phyloP scores from a whole-genome alignment of 441 rosid species.

The Biscutella auriculata region DNA sequence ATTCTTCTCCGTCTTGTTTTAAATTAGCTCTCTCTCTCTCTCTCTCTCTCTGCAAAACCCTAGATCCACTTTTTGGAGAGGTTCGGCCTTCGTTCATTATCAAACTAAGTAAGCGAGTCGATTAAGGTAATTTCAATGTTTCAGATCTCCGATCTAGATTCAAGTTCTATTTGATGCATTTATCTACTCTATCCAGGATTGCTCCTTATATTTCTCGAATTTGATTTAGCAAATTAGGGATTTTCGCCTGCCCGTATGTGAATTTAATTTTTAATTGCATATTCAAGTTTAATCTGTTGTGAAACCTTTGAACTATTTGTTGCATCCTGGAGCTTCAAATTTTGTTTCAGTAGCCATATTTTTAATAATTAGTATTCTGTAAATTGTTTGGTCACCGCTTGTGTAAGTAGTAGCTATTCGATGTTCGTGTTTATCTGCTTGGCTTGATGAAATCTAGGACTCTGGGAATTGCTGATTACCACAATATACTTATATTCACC shows the following conservation, averaged over 20 bases:
- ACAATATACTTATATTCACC: not conserved
- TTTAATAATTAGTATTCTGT: not conserved
- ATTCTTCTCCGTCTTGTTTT: not conserved
- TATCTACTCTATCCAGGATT: not conserved
- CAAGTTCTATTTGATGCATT: not conserved
- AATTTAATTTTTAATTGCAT: not conserved
- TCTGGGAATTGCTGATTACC: not conserved
- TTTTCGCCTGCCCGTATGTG: not conserved
- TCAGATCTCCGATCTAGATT: not conserved
- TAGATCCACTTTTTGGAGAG: not conserved
- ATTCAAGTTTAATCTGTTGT: not conserved
- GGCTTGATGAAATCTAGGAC: not conserved
- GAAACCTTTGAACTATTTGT: not conserved
- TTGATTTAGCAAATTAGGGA: slow-evolving; percentile 5
- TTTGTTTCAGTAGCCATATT: not conserved
- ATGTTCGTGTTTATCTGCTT: not conserved
- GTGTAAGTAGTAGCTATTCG: not conserved
- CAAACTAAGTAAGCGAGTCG: not conserved
- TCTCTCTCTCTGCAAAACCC: not conserved
- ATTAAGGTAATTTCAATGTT: not conserved
- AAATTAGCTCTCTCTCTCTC: not conserved
- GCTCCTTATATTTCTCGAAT: not conserved
- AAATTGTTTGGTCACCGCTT: not conserved
- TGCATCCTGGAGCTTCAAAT: not conserved
- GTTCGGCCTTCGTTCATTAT: not conserved